These are phyloP conservation scores for Lasiodiplodia sp. DNA, from an alignment of 2,329 filamentous ascomycete species.

Conservation along the genomic window DNA sequence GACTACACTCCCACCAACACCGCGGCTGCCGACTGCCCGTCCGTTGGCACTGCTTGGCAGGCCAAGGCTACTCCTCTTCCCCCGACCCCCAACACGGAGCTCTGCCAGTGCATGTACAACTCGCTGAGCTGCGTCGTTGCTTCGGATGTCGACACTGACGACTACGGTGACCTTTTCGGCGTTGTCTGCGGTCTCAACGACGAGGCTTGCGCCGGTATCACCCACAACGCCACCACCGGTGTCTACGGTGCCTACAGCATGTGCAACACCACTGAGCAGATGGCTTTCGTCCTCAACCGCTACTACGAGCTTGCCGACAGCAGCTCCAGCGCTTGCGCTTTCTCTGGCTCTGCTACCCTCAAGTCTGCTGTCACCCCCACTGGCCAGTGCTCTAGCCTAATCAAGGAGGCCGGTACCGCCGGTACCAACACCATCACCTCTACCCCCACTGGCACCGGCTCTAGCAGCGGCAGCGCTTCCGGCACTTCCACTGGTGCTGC, in stretches of 20 bases:
- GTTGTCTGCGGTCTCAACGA: constrained; percentile 70
- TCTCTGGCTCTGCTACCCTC: constrained; percentile 69
- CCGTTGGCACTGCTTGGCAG: constrained; percentile 69
- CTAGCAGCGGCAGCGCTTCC: constrained; percentile 36
- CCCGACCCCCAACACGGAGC: constrained; percentile 76
- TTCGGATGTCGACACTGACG: constrained; percentile 60
- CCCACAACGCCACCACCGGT: constrained; percentile 70
- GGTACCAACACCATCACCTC: constrained; percentile 64
- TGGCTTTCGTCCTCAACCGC: constrained; percentile 75
- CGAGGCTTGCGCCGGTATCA: constrained; percentile 71
- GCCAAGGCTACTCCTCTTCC: constrained; percentile 74
- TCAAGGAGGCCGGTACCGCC: constrained; percentile 69
- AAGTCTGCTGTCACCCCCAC: constrained; percentile 57
- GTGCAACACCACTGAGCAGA: constrained; percentile 74
- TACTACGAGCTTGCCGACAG: constrained; percentile 70
- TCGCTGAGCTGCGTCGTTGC: constrained; percentile 75
- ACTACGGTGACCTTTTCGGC: constrained; percentile 74
- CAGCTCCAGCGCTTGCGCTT: constrained; percentile 70
- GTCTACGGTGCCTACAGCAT: constrained; percentile 80
- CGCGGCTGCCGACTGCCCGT: constrained; percentile 73
- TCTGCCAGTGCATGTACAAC: constrained; percentile 87
- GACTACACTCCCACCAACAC: constrained; percentile 79
- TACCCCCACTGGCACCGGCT: constrained; percentile 49
- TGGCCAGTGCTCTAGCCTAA: constrained; percentile 63
- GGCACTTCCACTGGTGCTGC: constrained; percentile 44